These are phyloP conservation scores for Plectosphaerella plurivora DNA, from an alignment of 2,329 filamentous ascomycete genomes.

Conservation along the genomic window DNA sequence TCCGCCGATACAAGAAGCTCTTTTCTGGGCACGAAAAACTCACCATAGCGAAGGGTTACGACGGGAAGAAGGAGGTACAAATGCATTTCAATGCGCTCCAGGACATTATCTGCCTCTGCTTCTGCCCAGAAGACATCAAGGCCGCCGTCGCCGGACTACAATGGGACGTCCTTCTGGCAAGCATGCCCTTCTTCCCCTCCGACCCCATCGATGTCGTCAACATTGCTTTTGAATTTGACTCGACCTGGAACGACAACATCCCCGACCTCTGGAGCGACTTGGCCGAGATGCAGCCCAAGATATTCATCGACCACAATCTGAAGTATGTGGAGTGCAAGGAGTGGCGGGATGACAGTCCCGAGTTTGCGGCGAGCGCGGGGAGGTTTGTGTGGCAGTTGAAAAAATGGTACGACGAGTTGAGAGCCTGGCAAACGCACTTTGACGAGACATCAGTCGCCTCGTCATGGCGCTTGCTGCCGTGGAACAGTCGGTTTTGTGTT, in stretches of 20 bases:
- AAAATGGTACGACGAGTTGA: no score
- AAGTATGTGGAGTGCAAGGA: no score
- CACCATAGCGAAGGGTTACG: not conserved
- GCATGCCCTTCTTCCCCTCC: not conserved
- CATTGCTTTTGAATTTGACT: not conserved
- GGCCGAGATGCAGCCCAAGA: no score
- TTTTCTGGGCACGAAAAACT: not conserved
- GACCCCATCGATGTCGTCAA: not conserved
- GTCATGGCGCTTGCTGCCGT: no score
- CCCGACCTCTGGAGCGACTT: no score
- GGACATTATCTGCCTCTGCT: not conserved
- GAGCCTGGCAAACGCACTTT: no score
- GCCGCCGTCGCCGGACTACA: not conserved
- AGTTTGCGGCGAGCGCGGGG: no score
- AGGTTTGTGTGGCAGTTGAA: no score
- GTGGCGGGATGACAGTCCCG: no score
- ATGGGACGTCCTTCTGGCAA: not conserved
- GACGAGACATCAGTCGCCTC: no score
- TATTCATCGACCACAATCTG: no score
- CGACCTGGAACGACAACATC: not conserved
- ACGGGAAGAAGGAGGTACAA: not conserved
- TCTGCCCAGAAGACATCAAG: not conserved
- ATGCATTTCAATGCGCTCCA: not conserved
- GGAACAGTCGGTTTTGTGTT: no score
- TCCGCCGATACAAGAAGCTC: not conserved